These are phyloP conservation scores for Rhizopogon rudus DNA, from an alignment of 768 basidiomycete genomes.

Conservation along the genomic window DNA sequence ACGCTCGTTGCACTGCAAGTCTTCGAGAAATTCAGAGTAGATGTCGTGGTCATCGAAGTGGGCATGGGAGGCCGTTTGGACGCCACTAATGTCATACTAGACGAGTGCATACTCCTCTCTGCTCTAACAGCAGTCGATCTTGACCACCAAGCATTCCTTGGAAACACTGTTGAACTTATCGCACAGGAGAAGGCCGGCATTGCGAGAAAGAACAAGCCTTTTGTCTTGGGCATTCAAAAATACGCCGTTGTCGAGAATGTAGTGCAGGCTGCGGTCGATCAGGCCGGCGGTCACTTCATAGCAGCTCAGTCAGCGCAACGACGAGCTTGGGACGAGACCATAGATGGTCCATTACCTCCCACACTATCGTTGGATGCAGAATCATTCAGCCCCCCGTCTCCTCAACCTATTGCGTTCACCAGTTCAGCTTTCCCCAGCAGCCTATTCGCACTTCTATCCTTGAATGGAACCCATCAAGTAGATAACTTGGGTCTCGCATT, in stretches of 20 bases:
- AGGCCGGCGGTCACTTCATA: conserved; percentile 38
- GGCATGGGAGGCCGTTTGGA: conserved; percentile 93
- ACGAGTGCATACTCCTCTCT: conserved; percentile 65
- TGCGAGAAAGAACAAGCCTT: conserved; percentile 52
- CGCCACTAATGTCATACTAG: conserved; percentile 87
- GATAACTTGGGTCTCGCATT: conserved; percentile 76
- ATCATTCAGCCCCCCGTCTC: conserved; percentile 29
- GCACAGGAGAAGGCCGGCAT: conserved; percentile 83
- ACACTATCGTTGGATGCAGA: conserved; percentile 27
- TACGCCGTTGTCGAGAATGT: conserved; percentile 43
- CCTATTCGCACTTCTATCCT: conserved; percentile 49
- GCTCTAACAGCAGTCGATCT: conserved; percentile 84
- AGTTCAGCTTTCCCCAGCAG: conserved; percentile 40
- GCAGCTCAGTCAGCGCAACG: conserved; percentile 27
- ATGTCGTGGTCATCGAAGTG: conserved; percentile 85
- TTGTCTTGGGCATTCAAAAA: conserved; percentile 64
- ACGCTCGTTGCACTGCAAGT: conserved; percentile 75
- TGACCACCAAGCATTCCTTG: conserved; percentile 91
- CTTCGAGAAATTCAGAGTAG: conserved; percentile 67
- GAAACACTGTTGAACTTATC: conserved; percentile 68
- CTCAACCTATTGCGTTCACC: conserved; percentile 38
- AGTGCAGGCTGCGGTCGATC: conserved; percentile 38
- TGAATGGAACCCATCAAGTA: conserved; percentile 81
- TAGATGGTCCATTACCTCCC: conserved; percentile 28
- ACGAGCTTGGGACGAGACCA: conserved; percentile 22